These are phyloP conservation scores for Gossypium turneri DNA, from an alignment of 345 rosid genomes.

Conservation along the genomic window DNA sequence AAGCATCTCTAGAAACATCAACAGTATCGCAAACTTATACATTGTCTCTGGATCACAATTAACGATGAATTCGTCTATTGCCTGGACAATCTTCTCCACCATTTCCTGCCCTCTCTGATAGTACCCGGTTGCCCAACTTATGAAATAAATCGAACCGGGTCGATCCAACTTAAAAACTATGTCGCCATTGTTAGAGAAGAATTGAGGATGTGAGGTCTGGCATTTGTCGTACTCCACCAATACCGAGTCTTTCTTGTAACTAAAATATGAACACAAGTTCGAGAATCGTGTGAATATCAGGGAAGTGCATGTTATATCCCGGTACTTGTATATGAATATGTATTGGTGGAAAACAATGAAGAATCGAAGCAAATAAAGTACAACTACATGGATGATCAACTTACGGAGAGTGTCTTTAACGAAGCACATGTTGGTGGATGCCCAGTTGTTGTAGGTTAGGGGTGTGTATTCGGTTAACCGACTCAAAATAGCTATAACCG, in stretches of 20 bases:
- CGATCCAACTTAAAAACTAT: conserved; percentile 38
- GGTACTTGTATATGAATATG: too few relatives aligned
- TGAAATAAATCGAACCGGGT: conserved; percentile 55
- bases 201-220: conserved; percentile 39
- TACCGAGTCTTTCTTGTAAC: conserved; percentile 44
- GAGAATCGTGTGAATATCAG: neutral
- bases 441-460: conserved; percentile 61
- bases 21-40: too few relatives aligned
- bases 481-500: too few relatives aligned
- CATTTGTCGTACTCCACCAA: conserved; percentile 29
- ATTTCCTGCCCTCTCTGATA: conserved; percentile 55
- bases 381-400: conserved; percentile 4
- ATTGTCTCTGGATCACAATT: too few relatives aligned
- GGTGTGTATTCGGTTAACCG: too few relatives aligned
- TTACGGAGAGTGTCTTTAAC: conserved; percentile 59
- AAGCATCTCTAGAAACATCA: too few relatives aligned
- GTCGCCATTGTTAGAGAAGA: conserved; percentile 55
- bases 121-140: conserved; percentile 21
- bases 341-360: too few relatives aligned
- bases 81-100: conserved; percentile 20
- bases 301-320: too few relatives aligned
- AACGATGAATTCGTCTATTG: too few relatives aligned
- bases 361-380: too few relatives aligned
- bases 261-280: conserved; percentile 32
- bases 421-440: conserved; percentile 64